A percentile compares a stretch with the other conserved stretches of the same genome.
phyloP scores from a whole-genome alignment of 495 filamentous ascomycete species.

The Massariosphaeria phaeospora region DNA sequence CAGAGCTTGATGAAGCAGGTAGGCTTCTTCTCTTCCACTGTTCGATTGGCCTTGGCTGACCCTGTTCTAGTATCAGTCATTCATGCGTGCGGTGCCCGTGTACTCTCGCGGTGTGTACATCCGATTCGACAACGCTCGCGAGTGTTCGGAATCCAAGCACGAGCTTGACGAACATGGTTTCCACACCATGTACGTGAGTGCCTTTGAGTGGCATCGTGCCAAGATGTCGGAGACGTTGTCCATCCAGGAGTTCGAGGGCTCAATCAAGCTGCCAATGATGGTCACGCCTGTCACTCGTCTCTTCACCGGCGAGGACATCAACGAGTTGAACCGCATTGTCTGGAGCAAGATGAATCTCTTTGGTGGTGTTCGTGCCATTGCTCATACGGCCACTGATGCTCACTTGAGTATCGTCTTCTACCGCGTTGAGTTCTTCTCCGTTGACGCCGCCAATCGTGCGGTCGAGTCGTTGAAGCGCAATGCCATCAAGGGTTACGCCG shows the following conservation, averaged over 20 bases:
- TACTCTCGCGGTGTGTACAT: slow-evolving; percentile 5
- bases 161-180: not conserved
- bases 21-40: not conserved
- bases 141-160: slow-evolving; percentile 3
- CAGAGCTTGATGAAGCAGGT: slow-evolving; percentile 13
- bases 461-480: not conserved
- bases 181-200: not conserved
- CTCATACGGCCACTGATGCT: not conserved
- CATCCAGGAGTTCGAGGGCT: slow-evolving; percentile 16
- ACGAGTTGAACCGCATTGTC: not conserved
- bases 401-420: not conserved
- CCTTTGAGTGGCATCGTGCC: slow-evolving; percentile 4
- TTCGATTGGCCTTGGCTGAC: not conserved
- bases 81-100: not conserved
- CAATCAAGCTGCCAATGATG: slow-evolving; percentile 1
- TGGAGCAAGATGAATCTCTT: not conserved
- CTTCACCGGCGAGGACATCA: not conserved
- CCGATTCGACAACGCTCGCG: slow-evolving; percentile 15
- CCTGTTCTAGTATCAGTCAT: not conserved
- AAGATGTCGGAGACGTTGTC: slow-evolving; percentile 9
- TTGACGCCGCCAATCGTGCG: slow-evolving; percentile 8
- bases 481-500: not conserved
- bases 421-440: slow-evolving; percentile 23
- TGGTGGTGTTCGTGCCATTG: slow-evolving; percentile 1
- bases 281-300: not conserved